Evolutionary conservation across 495 filamentous ascomycete genomes (phyloP).

Genomic region (Recurvomyces mirabilis): DNA sequence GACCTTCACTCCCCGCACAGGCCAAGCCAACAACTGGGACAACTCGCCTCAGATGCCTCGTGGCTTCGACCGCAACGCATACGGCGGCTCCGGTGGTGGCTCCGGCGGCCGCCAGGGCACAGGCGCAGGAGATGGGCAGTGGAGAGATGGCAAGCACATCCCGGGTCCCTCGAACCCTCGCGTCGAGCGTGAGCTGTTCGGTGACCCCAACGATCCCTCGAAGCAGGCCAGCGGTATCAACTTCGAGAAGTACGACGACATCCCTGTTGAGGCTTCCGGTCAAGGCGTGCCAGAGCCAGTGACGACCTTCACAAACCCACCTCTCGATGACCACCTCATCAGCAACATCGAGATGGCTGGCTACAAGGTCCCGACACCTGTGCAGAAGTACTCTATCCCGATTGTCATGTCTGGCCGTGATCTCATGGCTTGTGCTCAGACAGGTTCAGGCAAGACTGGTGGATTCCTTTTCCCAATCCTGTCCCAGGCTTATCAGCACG

Average conservation of each 20-base stretch:
- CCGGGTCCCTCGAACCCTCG: constrained; percentile 79
- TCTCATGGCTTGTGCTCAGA: constrained; percentile 98
- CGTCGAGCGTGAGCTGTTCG: constrained; percentile 90
- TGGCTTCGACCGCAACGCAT: constrained; percentile 55
- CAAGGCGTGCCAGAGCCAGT: constrained; percentile 89
- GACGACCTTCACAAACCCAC: constrained; percentile 80
- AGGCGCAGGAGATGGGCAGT: constrained; percentile 87
- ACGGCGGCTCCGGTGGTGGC: constrained; percentile 51
- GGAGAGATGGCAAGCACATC: constrained; percentile 93
- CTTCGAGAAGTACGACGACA: constrained; percentile 99
- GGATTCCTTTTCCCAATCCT: constrained; percentile 98
- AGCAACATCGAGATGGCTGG: constrained; percentile 83
- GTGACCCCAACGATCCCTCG: constrained; percentile 79
- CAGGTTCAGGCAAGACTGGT: constrained; percentile 98
- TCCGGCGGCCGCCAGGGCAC: constrained; percentile 41
- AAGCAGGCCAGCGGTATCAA: constrained; percentile 98
- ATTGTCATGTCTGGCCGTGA: constrained; percentile 95
- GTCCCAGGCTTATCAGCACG: constrained; percentile 84
- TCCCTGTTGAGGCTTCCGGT: constrained; percentile 93
- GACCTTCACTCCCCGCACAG: constrained; percentile 51
- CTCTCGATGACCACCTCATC: constrained; percentile 82
- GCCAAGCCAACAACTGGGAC: constrained; percentile 23
- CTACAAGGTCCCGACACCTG: constrained; percentile 89
- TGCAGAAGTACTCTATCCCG: constrained; percentile 96
- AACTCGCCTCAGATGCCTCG: constrained; percentile 31